These are phyloP conservation scores for Amaranthus cruentus DNA, from an alignment of 148 eudicot genomes.

Conservation along the genomic window DNA sequence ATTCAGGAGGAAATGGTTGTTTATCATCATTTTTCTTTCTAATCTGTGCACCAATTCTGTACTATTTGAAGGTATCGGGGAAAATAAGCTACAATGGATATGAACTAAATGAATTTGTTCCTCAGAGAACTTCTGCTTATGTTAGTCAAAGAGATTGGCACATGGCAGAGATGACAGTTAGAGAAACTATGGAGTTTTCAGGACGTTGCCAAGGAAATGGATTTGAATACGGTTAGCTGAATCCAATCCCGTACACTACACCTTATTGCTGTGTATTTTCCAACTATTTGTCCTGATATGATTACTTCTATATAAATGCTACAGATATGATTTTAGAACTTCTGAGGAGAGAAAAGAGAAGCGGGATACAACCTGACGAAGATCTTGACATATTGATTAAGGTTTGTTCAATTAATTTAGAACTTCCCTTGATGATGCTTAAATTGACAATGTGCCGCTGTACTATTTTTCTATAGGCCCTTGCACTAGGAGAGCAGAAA, in stretches of 20 bases:
- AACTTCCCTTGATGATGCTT: background rate
- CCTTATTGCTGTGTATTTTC: background rate
- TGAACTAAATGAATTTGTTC: constrained; percentile 65
- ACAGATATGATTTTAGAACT: constrained; percentile 90
- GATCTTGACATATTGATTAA: constrained; percentile 84
- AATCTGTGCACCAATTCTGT: constrained; percentile 18
- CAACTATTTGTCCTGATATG: background rate
- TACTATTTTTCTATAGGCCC: constrained; percentile 51
- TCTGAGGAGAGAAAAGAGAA: constrained; percentile 66
- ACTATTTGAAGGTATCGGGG: constrained; percentile 65
- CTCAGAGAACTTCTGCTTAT: constrained; percentile 87
- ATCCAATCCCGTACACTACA: background rate
- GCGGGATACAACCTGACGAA: constrained; percentile 67
- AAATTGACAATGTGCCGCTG: constrained; percentile 8
- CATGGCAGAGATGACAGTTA: constrained; percentile 90
- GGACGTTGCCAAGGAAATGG: constrained; percentile 84
- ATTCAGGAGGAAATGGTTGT: background rate
- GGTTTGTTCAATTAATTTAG: constrained; percentile 35
- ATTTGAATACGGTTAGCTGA: constrained; percentile 56
- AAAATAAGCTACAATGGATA: constrained; percentile 70
- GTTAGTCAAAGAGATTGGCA: constrained; percentile 88
- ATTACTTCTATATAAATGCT: background rate
- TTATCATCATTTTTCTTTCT: background rate
- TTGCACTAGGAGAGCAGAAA: constrained; percentile 67
- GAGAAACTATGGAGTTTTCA: constrained; percentile 78